phyloP scores from a whole-genome alignment of 2,329 filamentous ascomycete species.

The Xylariaceae sp. region DNA sequence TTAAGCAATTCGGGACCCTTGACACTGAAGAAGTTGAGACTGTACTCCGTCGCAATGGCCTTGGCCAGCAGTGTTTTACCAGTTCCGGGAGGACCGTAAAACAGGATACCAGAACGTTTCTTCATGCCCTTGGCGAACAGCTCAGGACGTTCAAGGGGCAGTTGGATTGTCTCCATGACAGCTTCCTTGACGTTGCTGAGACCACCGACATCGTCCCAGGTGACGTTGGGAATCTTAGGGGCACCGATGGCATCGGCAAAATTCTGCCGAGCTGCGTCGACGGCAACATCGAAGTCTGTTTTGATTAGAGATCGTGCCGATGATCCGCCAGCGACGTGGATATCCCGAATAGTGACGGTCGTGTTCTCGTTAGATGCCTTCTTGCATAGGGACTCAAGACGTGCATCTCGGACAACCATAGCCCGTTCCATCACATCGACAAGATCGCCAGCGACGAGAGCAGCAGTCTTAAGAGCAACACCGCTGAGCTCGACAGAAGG shows the following conservation, averaged over 20 bases:
- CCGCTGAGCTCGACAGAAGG: slow-evolving; percentile 77
- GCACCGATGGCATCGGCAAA: slow-evolving; percentile 97
- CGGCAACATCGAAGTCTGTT: slow-evolving; percentile 82
- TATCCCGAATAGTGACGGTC: slow-evolving; percentile 65
- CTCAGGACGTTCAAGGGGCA: slow-evolving; percentile 85
- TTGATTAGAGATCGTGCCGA: slow-evolving; percentile 73
- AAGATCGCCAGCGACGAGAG: slow-evolving; percentile 87
- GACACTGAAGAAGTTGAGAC: slow-evolving; percentile 89
- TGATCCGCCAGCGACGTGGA: slow-evolving; percentile 82
- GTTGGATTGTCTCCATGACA: slow-evolving; percentile 93
- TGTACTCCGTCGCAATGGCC: slow-evolving; percentile 89
- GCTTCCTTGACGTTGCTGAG: slow-evolving; percentile 92
- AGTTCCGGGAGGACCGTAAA: slow-evolving; percentile 86
- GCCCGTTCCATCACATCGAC: slow-evolving; percentile 93
- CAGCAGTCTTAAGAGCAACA: slow-evolving; percentile 91
- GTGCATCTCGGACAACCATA: slow-evolving; percentile 66
- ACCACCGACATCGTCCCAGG: slow-evolving; percentile 93
- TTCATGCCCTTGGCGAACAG: slow-evolving; percentile 97
- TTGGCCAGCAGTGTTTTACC: slow-evolving; percentile 91
- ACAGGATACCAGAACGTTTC: slow-evolving; percentile 88
- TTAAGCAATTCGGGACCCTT: slow-evolving; percentile 89
- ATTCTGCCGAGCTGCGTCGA: slow-evolving; percentile 93
- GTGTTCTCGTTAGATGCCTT: slow-evolving; percentile 36
- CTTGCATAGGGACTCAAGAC: slow-evolving; percentile 67
- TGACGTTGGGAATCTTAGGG: slow-evolving; percentile 95